Base-by-base conservation (phyloP, 176 grass and related monocot genomes). In the Oryza brachyantha region DNA sequence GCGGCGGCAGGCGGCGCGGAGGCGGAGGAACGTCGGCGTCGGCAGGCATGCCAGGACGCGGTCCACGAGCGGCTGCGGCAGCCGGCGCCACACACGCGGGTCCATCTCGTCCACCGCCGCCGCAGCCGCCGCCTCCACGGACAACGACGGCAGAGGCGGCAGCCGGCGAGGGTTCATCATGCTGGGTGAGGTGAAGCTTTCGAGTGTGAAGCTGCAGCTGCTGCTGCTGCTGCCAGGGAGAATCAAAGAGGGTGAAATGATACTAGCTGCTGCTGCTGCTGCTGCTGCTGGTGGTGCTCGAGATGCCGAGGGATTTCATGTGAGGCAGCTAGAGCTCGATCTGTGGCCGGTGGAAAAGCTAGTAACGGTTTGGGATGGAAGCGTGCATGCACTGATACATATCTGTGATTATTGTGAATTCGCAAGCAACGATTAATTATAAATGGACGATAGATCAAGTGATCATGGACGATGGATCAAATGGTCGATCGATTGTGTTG, bases 11-110 rank as follows among this genome's bases (percentile, higher is more conserved):
- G 87, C 81, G 38, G 88, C 63, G 39, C 92, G 88, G 88, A 91
- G 35, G 29, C 90, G 96, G 81, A 98, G 93, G 88, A 94, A 98
- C 16, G 89, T 76, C 4, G 83, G 80, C 5, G 92, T 82, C 3
- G 95, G 95, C 0, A 97, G 83, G 87, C 91, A 94, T 2, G 90
- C 90, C 29, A 98, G 89, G 41, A 98, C 79, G 31, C 92, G 95
- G 55, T 98, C 95, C 48, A 98, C 36, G 60, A 98, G 83, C 1
- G 85, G 82, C 62, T 81, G 91, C 36, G 95, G 95, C 21, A 98
- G 89, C 0, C 74, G 92, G 66, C 85, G 31, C 96, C 96, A 98
- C 41, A 98, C 85, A 36, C 88, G 92, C 32, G 86, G 85, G 78
- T 98, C 96, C 87, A 98, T 79, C 19, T 76, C 74, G 59, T 58